Base-by-base conservation (phyloP, 371 early-diverging fungal genomes). In the Mucor indicus region DNA sequence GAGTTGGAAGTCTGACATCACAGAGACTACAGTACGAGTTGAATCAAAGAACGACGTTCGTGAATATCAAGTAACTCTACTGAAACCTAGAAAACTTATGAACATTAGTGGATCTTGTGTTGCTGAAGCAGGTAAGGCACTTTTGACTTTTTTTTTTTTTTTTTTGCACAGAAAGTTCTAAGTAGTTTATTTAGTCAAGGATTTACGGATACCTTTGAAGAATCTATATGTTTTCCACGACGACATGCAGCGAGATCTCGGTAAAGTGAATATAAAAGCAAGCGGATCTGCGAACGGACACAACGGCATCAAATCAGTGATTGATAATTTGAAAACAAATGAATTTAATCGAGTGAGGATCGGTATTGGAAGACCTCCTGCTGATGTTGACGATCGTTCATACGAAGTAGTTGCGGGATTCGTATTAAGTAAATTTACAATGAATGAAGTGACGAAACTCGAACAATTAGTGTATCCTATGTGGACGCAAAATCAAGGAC, bases 301-400 rank as follows among this genome's bases (percentile, higher is more conserved):
- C 53, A 91, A 91, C 44, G 90, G 91, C 0, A 64, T 88, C 53
- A 81, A 81, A 48, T 89, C 90, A 0, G 73, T 85, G 7, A 78
- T 76, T 20, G 72, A 80, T 9, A 44, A 64, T 30, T 51, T 89
- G 11, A 46, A 61, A 4, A 75, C 82, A 0, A 59, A 77, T 20
- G 72, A 75, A 3, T 90, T 84, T 44, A 64, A 54, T 24, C 66
- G 87, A 6, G 57, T 86, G 0, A 73, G 88, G 2, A 70, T 87
- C 16, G 88, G 88, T 9, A 81, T 87, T 37, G 87, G 80, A 20
- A 72, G 88, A 8, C 87, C 90, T 0, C 55, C 62, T 0, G 48
- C 48, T 2, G 49, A 54, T 4, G 39, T 56, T 1, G 69, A 70
- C 10, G 46, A 55, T 25, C 55, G 79, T 9, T 64, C 68, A 1